Evolutionary conservation across 148 eudicot species (phyloP), one percentile per base, ranked within the genome.

Genomic region (Cornus suecica): DNA sequence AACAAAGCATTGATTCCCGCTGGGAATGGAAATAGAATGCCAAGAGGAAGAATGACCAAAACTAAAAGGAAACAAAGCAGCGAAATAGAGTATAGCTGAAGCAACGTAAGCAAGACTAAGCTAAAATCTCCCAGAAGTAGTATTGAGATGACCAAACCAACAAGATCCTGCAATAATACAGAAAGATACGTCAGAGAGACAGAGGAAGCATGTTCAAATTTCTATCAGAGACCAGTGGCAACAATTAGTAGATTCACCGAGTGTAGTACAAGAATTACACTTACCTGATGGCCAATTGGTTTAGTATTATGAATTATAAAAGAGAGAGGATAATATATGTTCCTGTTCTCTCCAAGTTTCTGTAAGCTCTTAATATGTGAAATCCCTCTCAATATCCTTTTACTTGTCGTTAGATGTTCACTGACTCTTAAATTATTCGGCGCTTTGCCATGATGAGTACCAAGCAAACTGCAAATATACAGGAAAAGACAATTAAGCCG

Each of bases 1-100:
- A 95, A 92, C 75, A 95, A 85, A 42, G 97, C 99, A 86, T 86
- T 92, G 60, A 91, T 88, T 24, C 99, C 99, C 71, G 97, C 90
- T 9, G 99, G 99, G 77, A 95, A 92, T 31, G 99, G 99, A 81
- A 93, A 90, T 58, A 95, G 77, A 75, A 92, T 88, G 58, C 93
- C 99, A 69, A 95, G 85, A 72, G 99, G 99, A 68, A 91, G 97
- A 77, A 95, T 74, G 69, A 84, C 88, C 73, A 95, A 80, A 77
- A 88, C 90, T 78, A 91, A 77, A 75, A 88, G 77, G 75, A 91
- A 89, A 80, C 81, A 88, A 82, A 88, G n/a, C 78, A 92, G 66
- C 20, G 99, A 92, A 68, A 81, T 85, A 66, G 99, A 91, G 84
- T 91, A 95, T 52, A 95, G 86, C 97, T 92, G 97, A 78, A 92